These are phyloP conservation scores for Debaryomycetaceae sp. DNA, from an alignment of 1,139 yeast genomes.

Conservation along the genomic window DNA sequence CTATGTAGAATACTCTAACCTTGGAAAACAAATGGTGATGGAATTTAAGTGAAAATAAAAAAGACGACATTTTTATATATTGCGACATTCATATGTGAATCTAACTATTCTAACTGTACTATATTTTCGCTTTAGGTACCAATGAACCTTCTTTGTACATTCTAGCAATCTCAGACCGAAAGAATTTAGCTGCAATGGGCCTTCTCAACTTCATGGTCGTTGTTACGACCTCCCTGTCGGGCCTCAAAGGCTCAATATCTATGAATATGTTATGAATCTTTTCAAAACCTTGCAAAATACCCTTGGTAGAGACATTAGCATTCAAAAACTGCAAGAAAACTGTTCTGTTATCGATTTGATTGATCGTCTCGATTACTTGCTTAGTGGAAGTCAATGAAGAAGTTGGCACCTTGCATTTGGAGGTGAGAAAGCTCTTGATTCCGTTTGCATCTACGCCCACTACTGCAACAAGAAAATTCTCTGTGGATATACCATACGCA, in stretches of 20 bases:
- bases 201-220: constrained; percentile 38
- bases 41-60: background rate
- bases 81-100: background rate
- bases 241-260: constrained; percentile 30
- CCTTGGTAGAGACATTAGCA: constrained; percentile 13
- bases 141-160: constrained; percentile 22
- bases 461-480: constrained; percentile 56
- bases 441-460: constrained; percentile 42
- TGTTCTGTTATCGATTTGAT: constrained; percentile 13
- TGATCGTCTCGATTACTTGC: constrained; percentile 10
- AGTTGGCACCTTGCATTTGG: constrained; percentile 6
- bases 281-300: constrained; percentile 27
- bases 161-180: constrained; percentile 7
- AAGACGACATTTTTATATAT: background rate
- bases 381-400: constrained; percentile 1
- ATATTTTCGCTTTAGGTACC: background rate
- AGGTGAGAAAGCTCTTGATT: background rate
- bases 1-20: background rate
- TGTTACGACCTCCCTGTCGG: constrained; percentile 33
- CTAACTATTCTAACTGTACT: background rate
- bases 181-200: constrained; percentile 24
- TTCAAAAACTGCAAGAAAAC: constrained; percentile 23
- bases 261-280: constrained; percentile 30
- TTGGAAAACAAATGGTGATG: background rate
- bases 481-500: constrained; percentile 54